Conservation (phyloP, 805 yeast genomes). For the Nakazawaea sp. region DNA sequence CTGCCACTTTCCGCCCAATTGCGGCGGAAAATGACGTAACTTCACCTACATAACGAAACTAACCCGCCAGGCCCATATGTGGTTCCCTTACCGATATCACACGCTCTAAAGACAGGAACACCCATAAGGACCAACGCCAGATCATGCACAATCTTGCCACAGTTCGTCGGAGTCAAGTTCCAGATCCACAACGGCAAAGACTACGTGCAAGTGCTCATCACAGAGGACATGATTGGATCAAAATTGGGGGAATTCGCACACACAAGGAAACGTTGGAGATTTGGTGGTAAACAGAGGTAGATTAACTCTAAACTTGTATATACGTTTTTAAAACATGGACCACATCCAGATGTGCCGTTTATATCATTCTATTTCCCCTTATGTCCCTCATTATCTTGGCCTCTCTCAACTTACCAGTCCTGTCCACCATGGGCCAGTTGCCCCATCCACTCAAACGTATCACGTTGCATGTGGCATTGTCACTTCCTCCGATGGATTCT, state of each 20-base stretch:
- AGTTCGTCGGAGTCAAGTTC: slow-evolving; percentile 89
- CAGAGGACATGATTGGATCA: slow-evolving; percentile 95
- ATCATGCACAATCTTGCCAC: slow-evolving; percentile 90
- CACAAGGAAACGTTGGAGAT: slow-evolving; percentile 82
- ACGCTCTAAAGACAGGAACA: slow-evolving; percentile 71
- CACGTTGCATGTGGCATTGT: slow-evolving; percentile 90
- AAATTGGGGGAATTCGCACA: slow-evolving; percentile 95
- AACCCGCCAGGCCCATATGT: slow-evolving; percentile 77
- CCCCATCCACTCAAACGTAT: slow-evolving; percentile 89
- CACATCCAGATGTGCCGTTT: neutral
- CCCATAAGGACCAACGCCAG: slow-evolving; percentile 97
- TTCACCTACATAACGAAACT: too few species aligned
- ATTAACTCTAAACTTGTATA: neutral
- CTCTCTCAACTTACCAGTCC: slow-evolving; percentile 79
- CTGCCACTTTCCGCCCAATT: too few species aligned
- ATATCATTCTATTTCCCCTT: slow-evolving; percentile 13
- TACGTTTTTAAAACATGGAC: neutral
- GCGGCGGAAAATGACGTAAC: too few species aligned
- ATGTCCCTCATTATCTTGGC: slow-evolving; percentile 36
- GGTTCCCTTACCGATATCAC: slow-evolving; percentile 89
- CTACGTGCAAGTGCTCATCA: slow-evolving; percentile 78
- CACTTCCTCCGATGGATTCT: slow-evolving; percentile 85
- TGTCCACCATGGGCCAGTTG: slow-evolving; percentile 76
- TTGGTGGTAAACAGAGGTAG: slow-evolving; percentile 33
- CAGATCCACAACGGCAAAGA: slow-evolving; percentile 96